Percentiles rank a stretch among this genome's conserved stretches.
phyloP scores from a whole-genome alignment of 2,329 filamentous ascomycete genomes.

The Lojkania enalia region DNA sequence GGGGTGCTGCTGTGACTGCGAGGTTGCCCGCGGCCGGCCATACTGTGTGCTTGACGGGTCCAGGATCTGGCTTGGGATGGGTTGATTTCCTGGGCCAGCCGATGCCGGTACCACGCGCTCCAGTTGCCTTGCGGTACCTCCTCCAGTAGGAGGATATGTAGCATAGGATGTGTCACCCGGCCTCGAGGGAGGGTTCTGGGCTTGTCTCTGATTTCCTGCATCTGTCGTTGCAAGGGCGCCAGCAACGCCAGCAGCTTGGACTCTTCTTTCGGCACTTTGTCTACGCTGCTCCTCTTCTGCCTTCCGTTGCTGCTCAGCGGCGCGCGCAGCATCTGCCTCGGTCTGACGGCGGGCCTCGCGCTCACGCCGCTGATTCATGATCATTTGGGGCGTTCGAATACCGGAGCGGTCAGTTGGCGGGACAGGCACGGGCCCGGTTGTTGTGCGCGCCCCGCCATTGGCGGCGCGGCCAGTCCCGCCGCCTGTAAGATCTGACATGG shows the following conservation, averaged over 20 bases:
- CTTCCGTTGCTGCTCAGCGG: slow-evolving; percentile 56
- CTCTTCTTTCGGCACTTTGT: slow-evolving; percentile 63
- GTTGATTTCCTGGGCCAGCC: slow-evolving; percentile 20
- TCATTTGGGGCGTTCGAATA: slow-evolving; percentile 82
- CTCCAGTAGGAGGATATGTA: slow-evolving; percentile 29
- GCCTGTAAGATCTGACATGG: slow-evolving; percentile 83
- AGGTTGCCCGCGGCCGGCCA: slow-evolving; percentile 34
- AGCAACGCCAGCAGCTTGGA: slow-evolving; percentile 51
- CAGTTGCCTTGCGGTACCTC: slow-evolving; percentile 33
- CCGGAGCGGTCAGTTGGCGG: slow-evolving; percentile 56
- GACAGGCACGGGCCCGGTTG: slow-evolving; percentile 58
- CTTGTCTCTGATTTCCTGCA: slow-evolving; percentile 34
- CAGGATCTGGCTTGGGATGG: slow-evolving; percentile 25
- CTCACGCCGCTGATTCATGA: slow-evolving; percentile 84
- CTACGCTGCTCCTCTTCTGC: slow-evolving; percentile 54
- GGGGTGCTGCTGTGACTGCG: slow-evolving; percentile 42
- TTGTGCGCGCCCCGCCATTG: slow-evolving; percentile 60
- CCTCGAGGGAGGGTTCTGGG: slow-evolving; percentile 29
- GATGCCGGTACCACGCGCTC: slow-evolving; percentile 23
- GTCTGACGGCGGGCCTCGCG: slow-evolving; percentile 73
- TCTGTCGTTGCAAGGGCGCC: slow-evolving; percentile 49
- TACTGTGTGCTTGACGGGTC: slow-evolving; percentile 33
- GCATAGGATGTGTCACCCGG: slow-evolving; percentile 32
- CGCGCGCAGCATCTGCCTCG: slow-evolving; percentile 58
- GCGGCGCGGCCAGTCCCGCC: slow-evolving; percentile 59